Percentiles rank a stretch among this genome's conserved stretches.
phyloP scores from a whole-genome alignment of 305 asterid species.

The Fraxinus albicans region DNA sequence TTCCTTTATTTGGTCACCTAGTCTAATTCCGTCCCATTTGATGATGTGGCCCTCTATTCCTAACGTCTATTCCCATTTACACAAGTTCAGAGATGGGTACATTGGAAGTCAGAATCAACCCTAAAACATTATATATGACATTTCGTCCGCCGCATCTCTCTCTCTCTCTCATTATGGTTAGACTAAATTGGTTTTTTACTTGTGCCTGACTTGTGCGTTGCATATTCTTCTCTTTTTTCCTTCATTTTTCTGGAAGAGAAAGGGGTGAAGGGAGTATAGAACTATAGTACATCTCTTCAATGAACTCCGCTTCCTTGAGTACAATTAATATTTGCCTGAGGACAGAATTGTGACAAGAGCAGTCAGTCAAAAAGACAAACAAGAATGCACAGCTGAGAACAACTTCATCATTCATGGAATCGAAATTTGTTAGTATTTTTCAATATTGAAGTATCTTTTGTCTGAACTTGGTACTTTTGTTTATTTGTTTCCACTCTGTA shows the following conservation, averaged over 20 bases:
- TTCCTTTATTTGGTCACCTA: too few relatives aligned
- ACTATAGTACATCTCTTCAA: neutral
- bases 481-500: constrained; percentile 9
- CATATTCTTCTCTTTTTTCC: neutral
- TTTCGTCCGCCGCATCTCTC: neutral
- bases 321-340: neutral
- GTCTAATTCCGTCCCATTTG: too few relatives aligned
- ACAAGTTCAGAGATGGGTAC: too few relatives aligned
- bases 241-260: neutral
- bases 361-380: neutral
- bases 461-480: constrained; percentile 22
- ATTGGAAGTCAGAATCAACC: too few relatives aligned
- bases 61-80: too few relatives aligned
- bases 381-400: constrained; percentile 6
- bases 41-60: too few relatives aligned
- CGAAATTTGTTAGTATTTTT: neutral
- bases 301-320: neutral
- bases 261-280: neutral
- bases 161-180: neutral
- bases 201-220: neutral
- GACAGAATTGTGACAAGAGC: neutral
- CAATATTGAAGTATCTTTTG: constrained; percentile 3
- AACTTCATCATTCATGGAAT: constrained; percentile 5
- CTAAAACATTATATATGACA: too few relatives aligned
- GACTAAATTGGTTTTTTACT: neutral